phyloP scores from a whole-genome alignment of 768 basidiomycete species.

The Phylloporus arenicola region DNA sequence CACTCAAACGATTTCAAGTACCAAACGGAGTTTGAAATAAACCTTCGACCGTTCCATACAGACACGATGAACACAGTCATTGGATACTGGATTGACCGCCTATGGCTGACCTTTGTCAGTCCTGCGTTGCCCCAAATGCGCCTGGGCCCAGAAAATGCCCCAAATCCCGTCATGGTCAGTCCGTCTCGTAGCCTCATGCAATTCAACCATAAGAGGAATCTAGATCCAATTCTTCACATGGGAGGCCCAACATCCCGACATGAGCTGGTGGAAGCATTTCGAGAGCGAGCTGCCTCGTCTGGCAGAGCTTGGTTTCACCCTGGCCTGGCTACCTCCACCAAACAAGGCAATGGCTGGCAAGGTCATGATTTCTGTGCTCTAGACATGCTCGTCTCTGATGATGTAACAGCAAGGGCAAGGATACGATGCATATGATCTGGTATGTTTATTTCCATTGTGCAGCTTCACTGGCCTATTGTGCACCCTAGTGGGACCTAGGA shows the following conservation, averaged over 20 bases:
- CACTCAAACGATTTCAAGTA: background rate
- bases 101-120: constrained; percentile 15
- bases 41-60: background rate
- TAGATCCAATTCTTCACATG: constrained; percentile 85
- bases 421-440: constrained; percentile 84
- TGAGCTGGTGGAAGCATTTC: constrained; percentile 82
- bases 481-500: constrained; percentile 74
- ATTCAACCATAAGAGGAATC: background rate
- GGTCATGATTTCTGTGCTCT: constrained; percentile 28
- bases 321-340: constrained; percentile 80
- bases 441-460: constrained; percentile 28
- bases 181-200: background rate
- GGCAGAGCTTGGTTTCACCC: constrained; percentile 66
- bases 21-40: constrained; percentile 21
- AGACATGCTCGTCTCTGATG: constrained; percentile 7
- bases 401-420: constrained; percentile 57
- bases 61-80: constrained; percentile 8
- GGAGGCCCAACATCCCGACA: constrained; percentile 50
- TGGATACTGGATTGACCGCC: constrained; percentile 20
- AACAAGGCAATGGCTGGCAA: constrained; percentile 63
- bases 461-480: background rate
- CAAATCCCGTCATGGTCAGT: constrained; percentile 68
- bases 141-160: constrained; percentile 45
- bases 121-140: constrained; percentile 58
- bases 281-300: constrained; percentile 60